These are phyloP conservation scores for Emmonsiellopsis sp. DNA, from an alignment of 2,329 filamentous ascomycete genomes.

Conservation along the genomic window DNA sequence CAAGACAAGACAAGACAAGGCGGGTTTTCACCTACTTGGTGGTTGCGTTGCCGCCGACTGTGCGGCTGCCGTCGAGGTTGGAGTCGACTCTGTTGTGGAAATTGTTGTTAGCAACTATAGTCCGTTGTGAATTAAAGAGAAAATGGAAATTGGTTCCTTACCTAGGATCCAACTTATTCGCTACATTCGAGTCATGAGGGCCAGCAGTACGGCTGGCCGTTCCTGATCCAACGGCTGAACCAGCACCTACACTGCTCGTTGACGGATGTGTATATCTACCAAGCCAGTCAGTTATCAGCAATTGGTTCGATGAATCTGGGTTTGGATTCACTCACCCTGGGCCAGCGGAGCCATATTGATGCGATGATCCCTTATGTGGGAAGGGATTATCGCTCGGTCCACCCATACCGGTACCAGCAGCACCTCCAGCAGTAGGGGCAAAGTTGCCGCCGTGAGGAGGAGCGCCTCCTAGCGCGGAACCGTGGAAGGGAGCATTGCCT, in stretches of 20 bases:
- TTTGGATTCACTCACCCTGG: neutral
- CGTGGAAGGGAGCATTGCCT: slow-evolving; percentile 1
- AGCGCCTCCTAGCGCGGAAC: slow-evolving; percentile 3
- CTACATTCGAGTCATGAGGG: slow-evolving; percentile 35
- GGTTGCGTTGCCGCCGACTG: slow-evolving; percentile 1
- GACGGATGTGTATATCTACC: too few relatives aligned
- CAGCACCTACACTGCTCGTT: neutral
- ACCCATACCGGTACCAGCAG: neutral
- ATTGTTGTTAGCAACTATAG: neutral
- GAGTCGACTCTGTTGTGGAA: neutral
- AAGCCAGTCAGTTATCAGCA: too few relatives aligned
- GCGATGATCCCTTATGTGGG: neutral
- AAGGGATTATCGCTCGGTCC: neutral
- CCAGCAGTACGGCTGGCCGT: slow-evolving; percentile 20
- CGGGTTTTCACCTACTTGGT: neutral
- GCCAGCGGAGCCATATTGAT: neutral
- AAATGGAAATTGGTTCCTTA: neutral
- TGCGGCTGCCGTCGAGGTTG: slow-evolving; percentile 2
- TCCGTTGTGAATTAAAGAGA: too few relatives aligned
- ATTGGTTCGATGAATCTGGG: neutral
- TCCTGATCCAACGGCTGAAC: slow-evolving; percentile 5
- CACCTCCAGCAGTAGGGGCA: neutral
- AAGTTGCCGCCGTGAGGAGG: neutral
- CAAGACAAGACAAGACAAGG: neutral
- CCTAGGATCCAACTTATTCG: slow-evolving; percentile 43